A percentile compares a stretch with the other conserved stretches of the same genome.
These are phyloP conservation scores for Metschnikowia colocasiae DNA, from an alignment of 805 yeast genomes.

Conservation along the genomic window DNA sequence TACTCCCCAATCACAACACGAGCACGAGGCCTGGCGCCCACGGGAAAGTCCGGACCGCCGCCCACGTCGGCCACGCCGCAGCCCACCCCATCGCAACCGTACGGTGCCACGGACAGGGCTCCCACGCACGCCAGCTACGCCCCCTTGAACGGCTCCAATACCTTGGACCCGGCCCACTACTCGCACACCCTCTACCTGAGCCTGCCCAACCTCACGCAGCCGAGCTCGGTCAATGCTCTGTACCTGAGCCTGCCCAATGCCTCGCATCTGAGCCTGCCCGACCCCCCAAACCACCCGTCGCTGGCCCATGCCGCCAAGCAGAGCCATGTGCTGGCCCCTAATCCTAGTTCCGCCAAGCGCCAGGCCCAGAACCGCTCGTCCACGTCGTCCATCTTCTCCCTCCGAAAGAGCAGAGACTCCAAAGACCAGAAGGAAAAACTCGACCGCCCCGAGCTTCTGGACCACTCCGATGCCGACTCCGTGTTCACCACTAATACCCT, in stretches of 20 bases:
- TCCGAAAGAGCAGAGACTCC: slow-evolving; percentile 26
- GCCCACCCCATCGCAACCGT: slow-evolving; percentile 20
- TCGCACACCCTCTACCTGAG: slow-evolving; percentile 2
- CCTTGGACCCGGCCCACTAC: slow-evolving; percentile 17
- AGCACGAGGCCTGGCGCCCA: slow-evolving; percentile 3
- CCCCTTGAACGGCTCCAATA: neutral
- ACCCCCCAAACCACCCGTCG: neutral
- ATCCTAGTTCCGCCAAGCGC: neutral
- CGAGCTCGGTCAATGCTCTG: too few relatives aligned
- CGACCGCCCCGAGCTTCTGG: slow-evolving; percentile 18
- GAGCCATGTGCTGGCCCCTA: neutral
- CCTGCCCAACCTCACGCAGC: slow-evolving; percentile 5
- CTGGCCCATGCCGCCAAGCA: neutral
- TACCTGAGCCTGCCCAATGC: neutral
- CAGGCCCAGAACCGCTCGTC: slow-evolving; percentile 23
- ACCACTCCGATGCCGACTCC: slow-evolving; percentile 33
- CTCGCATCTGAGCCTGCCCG: neutral
- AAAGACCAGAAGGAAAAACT: slow-evolving; percentile 3
- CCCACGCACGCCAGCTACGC: slow-evolving; percentile 7
- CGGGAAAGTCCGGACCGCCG: slow-evolving; percentile 27
- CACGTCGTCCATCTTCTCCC: slow-evolving; percentile 35
- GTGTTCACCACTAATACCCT: slow-evolving; percentile 15
- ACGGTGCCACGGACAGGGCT: neutral
- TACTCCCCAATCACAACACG: slow-evolving; percentile 14
- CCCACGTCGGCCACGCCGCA: slow-evolving; percentile 18